phyloP scores from a whole-genome alignment of 2,329 filamentous ascomycete genomes.

The Epichloe festucae region DNA sequence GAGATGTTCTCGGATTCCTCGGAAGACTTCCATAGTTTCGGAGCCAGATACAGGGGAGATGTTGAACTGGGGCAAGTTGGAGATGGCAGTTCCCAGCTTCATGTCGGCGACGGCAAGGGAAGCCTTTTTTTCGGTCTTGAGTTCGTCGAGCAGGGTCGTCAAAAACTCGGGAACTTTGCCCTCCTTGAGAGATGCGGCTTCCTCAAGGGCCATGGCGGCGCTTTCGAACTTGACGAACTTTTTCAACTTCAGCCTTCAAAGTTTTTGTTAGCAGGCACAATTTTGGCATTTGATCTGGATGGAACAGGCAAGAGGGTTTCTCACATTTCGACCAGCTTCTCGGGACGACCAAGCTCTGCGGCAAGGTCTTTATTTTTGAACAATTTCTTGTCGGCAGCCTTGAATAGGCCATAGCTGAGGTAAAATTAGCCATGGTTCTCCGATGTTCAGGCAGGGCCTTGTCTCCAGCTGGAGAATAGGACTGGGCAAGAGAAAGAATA shows the following conservation, averaged over 20 bases:
- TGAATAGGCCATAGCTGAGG: constrained; percentile 87
- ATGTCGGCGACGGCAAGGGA: constrained; percentile 88
- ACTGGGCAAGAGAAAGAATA: constrained; percentile 10
- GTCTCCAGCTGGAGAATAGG: neutral
- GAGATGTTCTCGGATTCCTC: constrained; percentile 84
- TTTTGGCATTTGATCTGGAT: neutral
- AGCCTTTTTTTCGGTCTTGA: constrained; percentile 95
- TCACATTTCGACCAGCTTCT: constrained; percentile 78
- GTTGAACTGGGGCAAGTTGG: constrained; percentile 77
- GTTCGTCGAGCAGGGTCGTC: constrained; percentile 65
- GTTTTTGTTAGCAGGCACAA: neutral
- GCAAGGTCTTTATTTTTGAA: constrained; percentile 75
- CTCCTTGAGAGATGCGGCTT: constrained; percentile 78
- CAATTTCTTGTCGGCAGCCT: constrained; percentile 97
- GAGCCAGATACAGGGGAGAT: constrained; percentile 63
- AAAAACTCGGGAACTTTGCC: constrained; percentile 90
- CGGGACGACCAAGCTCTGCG: constrained; percentile 62
- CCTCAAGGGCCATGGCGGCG: constrained; percentile 77
- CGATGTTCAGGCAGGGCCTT: neutral
- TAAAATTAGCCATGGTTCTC: constrained; percentile 17
- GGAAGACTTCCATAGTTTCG: constrained; percentile 66
- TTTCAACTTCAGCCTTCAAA: constrained; percentile 77
- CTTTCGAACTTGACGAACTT: constrained; percentile 96
- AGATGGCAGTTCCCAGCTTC: constrained; percentile 83
- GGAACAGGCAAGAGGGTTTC: constrained; percentile 16